Evolutionary conservation across 83 land plant genomes (phyloP).

Genomic region (Larix sibirica): DNA sequence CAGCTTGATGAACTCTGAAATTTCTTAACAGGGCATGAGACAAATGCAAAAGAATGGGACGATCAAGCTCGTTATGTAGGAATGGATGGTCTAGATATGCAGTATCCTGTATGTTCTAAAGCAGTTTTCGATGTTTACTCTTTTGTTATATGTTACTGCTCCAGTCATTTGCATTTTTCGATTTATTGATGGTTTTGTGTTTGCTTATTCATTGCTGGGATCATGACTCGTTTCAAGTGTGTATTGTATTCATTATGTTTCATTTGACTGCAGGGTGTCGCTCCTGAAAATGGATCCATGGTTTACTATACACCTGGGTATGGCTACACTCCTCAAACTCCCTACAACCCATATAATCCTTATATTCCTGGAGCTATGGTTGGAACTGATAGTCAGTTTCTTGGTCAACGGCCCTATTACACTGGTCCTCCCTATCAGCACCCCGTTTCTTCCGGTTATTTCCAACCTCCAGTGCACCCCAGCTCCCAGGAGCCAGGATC

Average conservation of each 20-base stretch:
- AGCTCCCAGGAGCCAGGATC: conserved; percentile 25
- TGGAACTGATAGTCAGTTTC: conserved; percentile 47
- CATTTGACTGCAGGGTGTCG: conserved; percentile 25
- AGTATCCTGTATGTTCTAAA: conserved; percentile 37
- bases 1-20: neutral
- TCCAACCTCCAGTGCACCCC: conserved; percentile 22
- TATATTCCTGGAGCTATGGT: conserved; percentile 33
- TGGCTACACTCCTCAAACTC: conserved; percentile 22
- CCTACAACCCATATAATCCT: conserved; percentile 31
- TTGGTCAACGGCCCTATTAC: conserved; percentile 35
- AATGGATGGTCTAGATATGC: conserved; percentile 34
- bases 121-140: neutral
- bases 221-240: neutral
- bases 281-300: conserved; percentile 55
- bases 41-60: conserved; percentile 24
- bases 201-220: neutral
- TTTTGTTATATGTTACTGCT: too few relatives aligned
- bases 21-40: conserved; percentile 28
- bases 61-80: conserved; percentile 24
- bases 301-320: conserved; percentile 31
- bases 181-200: neutral
- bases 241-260: neutral
- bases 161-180: neutral
- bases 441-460: conserved; percentile 31
- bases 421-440: conserved; percentile 25